A percentile compares a stretch with the other conserved stretches of the same genome.
phyloP scores from a whole-genome alignment of 768 basidiomycete genomes.

The Tubosaeta sp. region DNA sequence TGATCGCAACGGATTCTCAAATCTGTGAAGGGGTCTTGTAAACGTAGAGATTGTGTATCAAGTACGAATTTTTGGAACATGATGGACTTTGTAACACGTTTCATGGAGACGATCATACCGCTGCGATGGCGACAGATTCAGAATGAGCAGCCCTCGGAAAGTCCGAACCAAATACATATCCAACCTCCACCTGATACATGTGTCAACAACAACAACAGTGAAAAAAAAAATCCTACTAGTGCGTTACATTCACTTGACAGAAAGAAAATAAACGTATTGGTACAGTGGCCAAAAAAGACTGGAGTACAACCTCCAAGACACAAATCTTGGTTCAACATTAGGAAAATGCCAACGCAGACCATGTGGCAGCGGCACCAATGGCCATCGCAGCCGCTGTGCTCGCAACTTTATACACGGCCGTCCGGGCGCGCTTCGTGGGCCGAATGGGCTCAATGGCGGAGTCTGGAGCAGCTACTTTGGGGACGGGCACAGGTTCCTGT shows the following conservation, averaged over 20 bases:
- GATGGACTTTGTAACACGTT: no score
- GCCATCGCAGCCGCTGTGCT: slow-evolving; percentile 61
- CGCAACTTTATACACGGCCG: slow-evolving; percentile 35
- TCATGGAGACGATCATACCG: no score
- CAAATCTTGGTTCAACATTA: slow-evolving; percentile 25
- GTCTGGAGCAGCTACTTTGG: background rate
- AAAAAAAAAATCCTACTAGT: background rate
- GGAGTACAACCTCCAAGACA: background rate
- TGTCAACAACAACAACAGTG: slow-evolving; percentile 2
- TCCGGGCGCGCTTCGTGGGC: slow-evolving; percentile 43
- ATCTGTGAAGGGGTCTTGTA: no score
- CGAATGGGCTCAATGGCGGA: slow-evolving; percentile 13
- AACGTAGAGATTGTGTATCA: no score
- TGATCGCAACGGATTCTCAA: no score
- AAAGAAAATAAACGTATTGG: background rate
- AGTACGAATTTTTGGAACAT: no score
- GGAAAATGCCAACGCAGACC: slow-evolving; percentile 69
- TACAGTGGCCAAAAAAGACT: background rate
- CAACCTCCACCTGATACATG: background rate
- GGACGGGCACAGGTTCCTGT: background rate
- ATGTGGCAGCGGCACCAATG: slow-evolving; percentile 66
- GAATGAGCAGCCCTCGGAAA: no score
- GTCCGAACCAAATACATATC: no score
- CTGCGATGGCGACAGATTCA: no score
- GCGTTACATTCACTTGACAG: slow-evolving; percentile 5